These are phyloP conservation scores for Macadamia tetraphylla DNA, from an alignment of 164 flowering plant genomes.

Conservation along the genomic window DNA sequence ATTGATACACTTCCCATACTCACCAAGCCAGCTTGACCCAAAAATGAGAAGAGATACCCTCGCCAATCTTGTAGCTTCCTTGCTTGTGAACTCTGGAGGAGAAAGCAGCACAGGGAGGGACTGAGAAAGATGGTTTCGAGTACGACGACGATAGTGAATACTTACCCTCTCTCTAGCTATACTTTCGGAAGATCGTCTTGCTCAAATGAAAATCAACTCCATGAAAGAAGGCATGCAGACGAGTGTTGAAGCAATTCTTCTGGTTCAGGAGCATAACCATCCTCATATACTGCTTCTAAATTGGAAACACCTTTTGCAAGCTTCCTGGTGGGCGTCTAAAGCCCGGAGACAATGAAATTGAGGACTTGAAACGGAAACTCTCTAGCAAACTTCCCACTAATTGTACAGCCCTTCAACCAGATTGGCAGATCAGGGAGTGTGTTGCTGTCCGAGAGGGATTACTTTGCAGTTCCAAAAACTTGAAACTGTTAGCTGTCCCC, in stretches of 20 bases:
- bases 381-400: conserved; percentile 97
- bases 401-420: conserved; percentile 69
- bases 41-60: too few species aligned
- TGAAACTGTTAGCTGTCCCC: conserved; percentile 95
- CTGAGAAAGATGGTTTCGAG: conserved; percentile 33
- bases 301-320: conserved; percentile 97
- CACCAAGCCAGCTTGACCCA: too few species aligned
- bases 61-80: too few species aligned
- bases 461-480: conserved; percentile 93
- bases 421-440: conserved; percentile 57
- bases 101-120: background rate
- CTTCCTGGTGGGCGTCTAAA: conserved; percentile 99
- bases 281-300: conserved; percentile 97
- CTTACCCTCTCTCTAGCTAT: conserved; percentile 67
- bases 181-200: conserved; percentile 78
- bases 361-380: conserved; percentile 88
- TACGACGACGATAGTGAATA: conserved; percentile 40
- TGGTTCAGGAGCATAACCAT: conserved; percentile 98
- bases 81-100: too few species aligned
- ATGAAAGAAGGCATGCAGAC: conserved; percentile 83
- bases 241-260: conserved; percentile 65
- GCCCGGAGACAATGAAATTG: conserved; percentile 99
- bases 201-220: conserved; percentile 78
- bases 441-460: conserved; percentile 74
- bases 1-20: too few species aligned